phyloP scores from a whole-genome alignment of 768 basidiomycete species.

The Trichaptum fuscoviolaceum region DNA sequence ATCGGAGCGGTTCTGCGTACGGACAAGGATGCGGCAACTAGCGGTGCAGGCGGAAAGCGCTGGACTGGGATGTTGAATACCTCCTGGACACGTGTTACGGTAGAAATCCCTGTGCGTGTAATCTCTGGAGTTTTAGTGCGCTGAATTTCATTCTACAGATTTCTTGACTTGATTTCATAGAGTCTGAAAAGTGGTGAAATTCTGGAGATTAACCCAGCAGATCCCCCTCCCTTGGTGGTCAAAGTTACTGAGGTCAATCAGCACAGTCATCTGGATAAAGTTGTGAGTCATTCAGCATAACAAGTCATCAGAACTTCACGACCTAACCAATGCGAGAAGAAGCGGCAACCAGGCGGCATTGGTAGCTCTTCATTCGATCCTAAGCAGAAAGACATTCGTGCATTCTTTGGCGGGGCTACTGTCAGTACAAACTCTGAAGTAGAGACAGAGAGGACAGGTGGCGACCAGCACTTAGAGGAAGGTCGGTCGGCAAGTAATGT shows the following conservation, averaged over 20 bases:
- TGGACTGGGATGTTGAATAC: conserved; percentile 60
- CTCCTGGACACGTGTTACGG: conserved; percentile 55
- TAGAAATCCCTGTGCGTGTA: conserved; percentile 41
- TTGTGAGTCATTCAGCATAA: conserved; percentile 39
- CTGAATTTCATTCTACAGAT: background rate
- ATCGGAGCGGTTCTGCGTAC: conserved; percentile 45
- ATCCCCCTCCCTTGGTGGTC: conserved; percentile 33
- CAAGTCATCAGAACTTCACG: background rate
- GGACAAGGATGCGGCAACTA: conserved; percentile 31
- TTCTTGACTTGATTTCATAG: conserved; percentile 17
- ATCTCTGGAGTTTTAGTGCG: background rate
- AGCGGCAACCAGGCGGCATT: conserved; percentile 73
- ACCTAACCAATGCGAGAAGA: conserved; percentile 25
- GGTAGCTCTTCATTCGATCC: conserved; percentile 67
- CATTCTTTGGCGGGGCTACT: conserved; percentile 54
- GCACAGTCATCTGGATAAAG: conserved; percentile 46
- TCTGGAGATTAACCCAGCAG: conserved; percentile 19
- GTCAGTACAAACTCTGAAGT: background rate
- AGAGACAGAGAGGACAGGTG: background rate
- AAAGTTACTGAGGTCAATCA: conserved; percentile 48
- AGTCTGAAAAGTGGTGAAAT: conserved; percentile 20
- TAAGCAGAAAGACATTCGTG: conserved; percentile 68
- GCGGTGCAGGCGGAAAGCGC: conserved; percentile 27
- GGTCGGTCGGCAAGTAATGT: conserved; percentile 1
- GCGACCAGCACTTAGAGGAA: background rate